Percentiles rank a stretch among this genome's conserved stretches.
These are phyloP conservation scores for Schrenkiella parvula DNA, from an alignment of 345 rosid genomes.

Conservation along the genomic window DNA sequence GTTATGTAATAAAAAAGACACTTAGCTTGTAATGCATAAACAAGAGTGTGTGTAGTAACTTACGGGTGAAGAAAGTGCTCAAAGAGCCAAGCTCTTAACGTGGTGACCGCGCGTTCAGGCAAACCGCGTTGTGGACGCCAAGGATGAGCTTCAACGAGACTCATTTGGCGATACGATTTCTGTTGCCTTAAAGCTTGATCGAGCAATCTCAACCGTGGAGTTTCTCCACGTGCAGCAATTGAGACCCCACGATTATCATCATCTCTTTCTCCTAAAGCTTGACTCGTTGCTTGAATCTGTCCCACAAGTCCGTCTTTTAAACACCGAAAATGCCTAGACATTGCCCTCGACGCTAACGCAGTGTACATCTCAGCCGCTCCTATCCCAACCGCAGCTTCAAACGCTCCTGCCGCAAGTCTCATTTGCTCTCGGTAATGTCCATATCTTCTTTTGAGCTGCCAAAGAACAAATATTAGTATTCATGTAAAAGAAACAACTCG, in stretches of 20 bases:
- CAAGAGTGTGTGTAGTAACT: slow-evolving; percentile 18
- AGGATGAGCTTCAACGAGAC: slow-evolving; percentile 85
- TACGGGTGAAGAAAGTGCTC: slow-evolving; percentile 99
- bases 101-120: slow-evolving; percentile 91
- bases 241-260: slow-evolving; percentile 59
- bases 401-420: slow-evolving; percentile 72
- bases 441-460: slow-evolving; percentile 85
- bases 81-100: slow-evolving; percentile 96
- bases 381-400: slow-evolving; percentile 72
- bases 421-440: slow-evolving; percentile 88
- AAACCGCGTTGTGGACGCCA: slow-evolving; percentile 99
- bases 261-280: slow-evolving; percentile 92
- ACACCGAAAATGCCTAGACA: slow-evolving; percentile 96
- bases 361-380: slow-evolving; percentile 83
- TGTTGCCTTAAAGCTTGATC: slow-evolving; percentile 89
- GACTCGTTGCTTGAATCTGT: slow-evolving; percentile 78
- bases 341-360: slow-evolving; percentile 91
- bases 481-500: slow-evolving; percentile 19
- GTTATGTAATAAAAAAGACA: background rate
- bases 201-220: slow-evolving; percentile 71
- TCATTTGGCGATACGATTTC: slow-evolving; percentile 91
- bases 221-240: slow-evolving; percentile 72
- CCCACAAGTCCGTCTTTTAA: slow-evolving; percentile 76
- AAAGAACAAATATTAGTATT: background rate
- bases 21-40: slow-evolving; percentile 1